Evolutionary conservation across 2,329 filamentous ascomycete genomes (phyloP), one percentile per base, ranked within the genome.

Genomic region (Curvularia sp.): DNA sequence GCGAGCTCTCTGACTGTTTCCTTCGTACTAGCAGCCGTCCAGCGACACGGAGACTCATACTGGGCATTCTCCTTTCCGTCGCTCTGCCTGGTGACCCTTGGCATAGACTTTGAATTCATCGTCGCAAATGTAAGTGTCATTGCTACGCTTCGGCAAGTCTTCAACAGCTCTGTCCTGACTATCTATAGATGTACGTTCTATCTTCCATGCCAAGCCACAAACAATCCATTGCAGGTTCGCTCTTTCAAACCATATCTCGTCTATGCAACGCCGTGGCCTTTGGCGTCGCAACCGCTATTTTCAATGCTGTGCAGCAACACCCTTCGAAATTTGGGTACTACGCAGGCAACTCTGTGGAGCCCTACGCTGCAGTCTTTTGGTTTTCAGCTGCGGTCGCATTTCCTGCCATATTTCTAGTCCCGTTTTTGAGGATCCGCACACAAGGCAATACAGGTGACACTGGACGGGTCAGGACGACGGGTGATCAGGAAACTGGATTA

Each of bases 71-170:
- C 84, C 5, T 90, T 90, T 69, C 86, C 87, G 0, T 82, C 82
- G 0, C 74, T 89, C 38, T 74, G 87, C 15, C 73, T 90, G 25
- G 82, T 83, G 21, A 87, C 90, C 1, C 78, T 89, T 3, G 88
- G 88, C 1, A 87, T 87, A 0, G 89, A 90, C 68, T 83, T 91
- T 32, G 84, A 90, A 57, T 90, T 90, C 73, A 89, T 89, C 59
- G 87, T 90, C 21, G 84, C 85, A 3, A 90, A 91, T 66, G 84
- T 87, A 71, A 65, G 83, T 76, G 2, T 32, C 5, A 12, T 21
- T 7, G 1, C 13, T 19, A 21, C 9, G 4, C 5, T 19, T 41
- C 7, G 15, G 3, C 15, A 1, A 6, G 2, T 8, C 3, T 2
- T 10, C 12, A 25, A 3, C 2, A 34, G 3, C 12, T 38, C n/a